Percentiles rank a stretch among this genome's conserved stretches.
These are phyloP conservation scores for Fusarium palustre DNA, from an alignment of 2,329 filamentous ascomycete genomes.

Conservation along the genomic window DNA sequence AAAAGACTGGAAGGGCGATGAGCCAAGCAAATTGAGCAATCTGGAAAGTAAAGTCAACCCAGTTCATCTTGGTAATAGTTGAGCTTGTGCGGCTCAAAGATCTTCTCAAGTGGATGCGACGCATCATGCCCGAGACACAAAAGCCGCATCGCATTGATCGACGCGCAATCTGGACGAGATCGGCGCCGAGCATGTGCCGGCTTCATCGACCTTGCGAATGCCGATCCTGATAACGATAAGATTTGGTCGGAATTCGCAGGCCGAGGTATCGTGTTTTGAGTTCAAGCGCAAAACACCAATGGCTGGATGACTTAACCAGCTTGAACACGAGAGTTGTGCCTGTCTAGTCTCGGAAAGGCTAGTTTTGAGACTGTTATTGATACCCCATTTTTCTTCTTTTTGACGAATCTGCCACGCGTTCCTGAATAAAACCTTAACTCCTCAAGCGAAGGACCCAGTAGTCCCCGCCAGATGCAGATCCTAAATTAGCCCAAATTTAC, in stretches of 20 bases:
- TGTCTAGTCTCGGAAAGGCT: constrained; percentile 12
- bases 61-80: not conserved
- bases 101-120: not conserved
- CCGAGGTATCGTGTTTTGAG: not conserved
- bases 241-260: not conserved
- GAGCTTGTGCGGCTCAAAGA: constrained; percentile 4
- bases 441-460: constrained; percentile 3
- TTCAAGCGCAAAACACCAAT: not conserved
- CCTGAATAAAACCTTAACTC: constrained; percentile 23
- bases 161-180: constrained; percentile 31
- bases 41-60: not conserved
- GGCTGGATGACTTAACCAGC: not conserved
- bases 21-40: not conserved
- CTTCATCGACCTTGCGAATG: constrained; percentile 16
- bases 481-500: constrained; percentile 11
- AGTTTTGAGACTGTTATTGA: constrained; percentile 28
- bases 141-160: constrained; percentile 22
- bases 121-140: constrained; percentile 1
- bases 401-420: constrained; percentile 31
- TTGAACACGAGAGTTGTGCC: not conserved
- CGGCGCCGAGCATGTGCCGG: constrained; percentile 23
- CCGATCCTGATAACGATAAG: constrained; percentile 25
- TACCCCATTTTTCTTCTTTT: constrained; percentile 23
- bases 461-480: constrained; percentile 15
- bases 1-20: constrained; percentile 59